These are phyloP conservation scores for Vitis labrusca DNA, from an alignment of 164 flowering plant species.

Conservation along the genomic window DNA sequence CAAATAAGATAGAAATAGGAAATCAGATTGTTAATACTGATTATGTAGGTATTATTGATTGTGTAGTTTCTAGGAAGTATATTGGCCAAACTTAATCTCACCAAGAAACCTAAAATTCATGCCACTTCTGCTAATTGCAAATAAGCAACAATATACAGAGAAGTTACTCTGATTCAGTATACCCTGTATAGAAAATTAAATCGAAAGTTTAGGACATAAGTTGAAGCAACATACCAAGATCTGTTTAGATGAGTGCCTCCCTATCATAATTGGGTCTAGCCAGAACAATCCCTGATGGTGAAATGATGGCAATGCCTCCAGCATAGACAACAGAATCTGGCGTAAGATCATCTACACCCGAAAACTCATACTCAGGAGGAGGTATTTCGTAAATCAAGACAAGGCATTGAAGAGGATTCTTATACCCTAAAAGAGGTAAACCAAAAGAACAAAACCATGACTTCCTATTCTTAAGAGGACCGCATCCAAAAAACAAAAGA, in stretches of 20 bases:
- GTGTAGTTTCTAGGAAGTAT: too few species aligned
- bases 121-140: not conserved
- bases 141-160: not conserved
- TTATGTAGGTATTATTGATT: too few species aligned
- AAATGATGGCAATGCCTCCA: slow-evolving; percentile 57
- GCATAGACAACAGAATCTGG: slow-evolving; percentile 88
- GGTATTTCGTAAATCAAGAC: slow-evolving; percentile 18
- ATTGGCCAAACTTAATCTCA: not conserved
- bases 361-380: slow-evolving; percentile 65
- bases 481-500: too few species aligned
- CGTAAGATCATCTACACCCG: slow-evolving; percentile 45
- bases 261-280: slow-evolving; percentile 58
- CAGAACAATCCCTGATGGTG: slow-evolving; percentile 43
- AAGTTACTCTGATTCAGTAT: not conserved
- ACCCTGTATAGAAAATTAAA: not conserved
- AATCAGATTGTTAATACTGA: too few species aligned
- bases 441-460: too few species aligned
- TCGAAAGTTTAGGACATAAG: not conserved
- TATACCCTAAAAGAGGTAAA: too few species aligned
- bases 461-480: too few species aligned
- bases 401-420: too few species aligned
- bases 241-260: slow-evolving; percentile 50
- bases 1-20: too few species aligned
- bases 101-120: too few species aligned
- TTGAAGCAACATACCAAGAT: slow-evolving; percentile 31